phyloP scores from a whole-genome alignment of 2,329 filamentous ascomycete genomes.

The Cytospora leucostoma region DNA sequence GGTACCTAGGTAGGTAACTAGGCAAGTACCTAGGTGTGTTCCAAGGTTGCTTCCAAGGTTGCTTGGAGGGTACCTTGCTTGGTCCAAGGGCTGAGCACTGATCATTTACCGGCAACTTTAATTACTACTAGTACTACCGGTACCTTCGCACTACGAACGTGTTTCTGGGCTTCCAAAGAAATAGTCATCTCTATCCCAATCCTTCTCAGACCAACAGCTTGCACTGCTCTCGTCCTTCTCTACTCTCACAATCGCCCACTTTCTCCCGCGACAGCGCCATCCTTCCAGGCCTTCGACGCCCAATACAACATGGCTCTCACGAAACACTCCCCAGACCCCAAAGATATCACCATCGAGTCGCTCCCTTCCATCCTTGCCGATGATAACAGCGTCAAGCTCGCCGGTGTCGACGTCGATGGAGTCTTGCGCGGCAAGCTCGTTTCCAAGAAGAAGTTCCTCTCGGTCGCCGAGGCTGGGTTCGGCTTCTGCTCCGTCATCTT shows the following conservation, averaged over 20 bases:
- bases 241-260: background rate
- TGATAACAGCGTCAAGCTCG: constrained; percentile 83
- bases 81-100: too few species aligned
- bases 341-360: constrained; percentile 58
- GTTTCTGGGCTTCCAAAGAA: too few species aligned
- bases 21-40: too few species aligned
- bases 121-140: too few species aligned
- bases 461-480: constrained; percentile 77
- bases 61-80: too few species aligned
- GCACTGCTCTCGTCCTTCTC: background rate
- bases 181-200: too few species aligned
- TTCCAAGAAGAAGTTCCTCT: constrained; percentile 90
- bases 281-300: background rate
- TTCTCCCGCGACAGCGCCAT: background rate
- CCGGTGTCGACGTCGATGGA: constrained; percentile 84
- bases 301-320: constrained; percentile 33
- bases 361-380: constrained; percentile 67
- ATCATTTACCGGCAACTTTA: too few species aligned
- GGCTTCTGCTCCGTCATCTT: constrained; percentile 95
- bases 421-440: constrained; percentile 86
- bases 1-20: too few species aligned
- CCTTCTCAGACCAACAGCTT: too few species aligned
- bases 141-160: too few species aligned
- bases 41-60: too few species aligned
- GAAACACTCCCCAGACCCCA: constrained; percentile 27